Percentiles rank a stretch among this genome's conserved stretches.
phyloP scores from a whole-genome alignment of 2,329 filamentous ascomycete species.

The Arthrobotrys conoides region DNA sequence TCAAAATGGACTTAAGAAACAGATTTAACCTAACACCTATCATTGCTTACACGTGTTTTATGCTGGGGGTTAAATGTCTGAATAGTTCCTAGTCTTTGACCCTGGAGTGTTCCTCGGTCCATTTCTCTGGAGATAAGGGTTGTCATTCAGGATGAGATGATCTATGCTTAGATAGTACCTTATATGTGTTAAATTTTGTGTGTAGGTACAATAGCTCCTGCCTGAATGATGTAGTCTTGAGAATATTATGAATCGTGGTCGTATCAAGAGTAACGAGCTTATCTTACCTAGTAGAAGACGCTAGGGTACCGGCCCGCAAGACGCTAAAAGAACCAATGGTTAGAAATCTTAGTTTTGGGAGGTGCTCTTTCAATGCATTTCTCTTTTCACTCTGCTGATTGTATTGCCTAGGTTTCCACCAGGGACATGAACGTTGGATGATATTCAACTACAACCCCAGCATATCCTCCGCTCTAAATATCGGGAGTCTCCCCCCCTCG shows the following conservation, averaged over 20 bases:
- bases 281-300: background rate
- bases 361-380: background rate
- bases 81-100: too few species aligned
- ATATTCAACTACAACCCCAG: conserved; percentile 5
- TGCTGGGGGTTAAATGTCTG: background rate
- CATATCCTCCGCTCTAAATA: conserved; percentile 58
- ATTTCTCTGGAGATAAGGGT: background rate
- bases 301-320: background rate
- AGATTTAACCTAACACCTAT: background rate
- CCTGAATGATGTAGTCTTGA: background rate
- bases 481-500: conserved; percentile 26
- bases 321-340: background rate
- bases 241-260: background rate
- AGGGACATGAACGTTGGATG: background rate
- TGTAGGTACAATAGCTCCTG: background rate
- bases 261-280: background rate
- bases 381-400: background rate
- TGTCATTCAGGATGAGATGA: background rate
- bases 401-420: background rate
- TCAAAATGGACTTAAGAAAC: background rate
- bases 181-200: too few species aligned
- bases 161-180: background rate
- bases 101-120: too few species aligned
- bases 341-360: background rate
- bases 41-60: background rate